Evolutionary conservation across 306 rosid species (phyloP).

Genomic region (Elaeagnus macrophylla): DNA sequence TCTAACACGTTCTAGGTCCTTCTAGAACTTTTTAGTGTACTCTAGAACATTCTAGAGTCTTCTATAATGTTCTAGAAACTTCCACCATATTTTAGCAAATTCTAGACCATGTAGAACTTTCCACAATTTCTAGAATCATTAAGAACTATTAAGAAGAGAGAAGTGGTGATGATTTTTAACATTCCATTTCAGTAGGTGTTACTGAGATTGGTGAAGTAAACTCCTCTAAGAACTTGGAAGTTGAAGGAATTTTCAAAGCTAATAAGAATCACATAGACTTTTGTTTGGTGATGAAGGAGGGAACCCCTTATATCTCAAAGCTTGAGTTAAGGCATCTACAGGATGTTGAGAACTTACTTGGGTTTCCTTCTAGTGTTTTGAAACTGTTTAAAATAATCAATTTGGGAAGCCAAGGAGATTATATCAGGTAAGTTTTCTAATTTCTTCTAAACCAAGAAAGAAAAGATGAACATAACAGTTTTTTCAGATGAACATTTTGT

Average conservation of each 20-base stretch:
- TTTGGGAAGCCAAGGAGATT: conserved; percentile 20
- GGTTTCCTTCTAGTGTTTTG: conserved; percentile 31
- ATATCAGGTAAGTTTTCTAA: conserved; percentile 43
- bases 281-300: conserved; percentile 44
- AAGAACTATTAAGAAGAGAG: no score
- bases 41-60: no score
- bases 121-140: no score
- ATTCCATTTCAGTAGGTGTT: conserved; percentile 44
- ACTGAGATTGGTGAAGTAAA: conserved; percentile 38
- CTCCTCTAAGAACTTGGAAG: conserved; percentile 25
- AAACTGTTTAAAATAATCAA: conserved; percentile 45
- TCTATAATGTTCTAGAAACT: no score
- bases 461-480: neutral
- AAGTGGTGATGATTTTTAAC: no score
- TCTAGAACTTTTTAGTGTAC: no score
- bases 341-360: conserved; percentile 31
- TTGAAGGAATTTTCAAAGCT: conserved; percentile 68
- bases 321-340: conserved; percentile 54
- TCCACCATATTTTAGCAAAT: no score
- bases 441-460: conserved; percentile 1
- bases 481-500: neutral
- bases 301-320: conserved; percentile 50
- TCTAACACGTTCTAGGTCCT: no score
- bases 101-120: no score
- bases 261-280: conserved; percentile 38